Evolutionary conservation across 257 asterid species (phyloP).

Genomic region (Catharanthus roseus): DNA sequence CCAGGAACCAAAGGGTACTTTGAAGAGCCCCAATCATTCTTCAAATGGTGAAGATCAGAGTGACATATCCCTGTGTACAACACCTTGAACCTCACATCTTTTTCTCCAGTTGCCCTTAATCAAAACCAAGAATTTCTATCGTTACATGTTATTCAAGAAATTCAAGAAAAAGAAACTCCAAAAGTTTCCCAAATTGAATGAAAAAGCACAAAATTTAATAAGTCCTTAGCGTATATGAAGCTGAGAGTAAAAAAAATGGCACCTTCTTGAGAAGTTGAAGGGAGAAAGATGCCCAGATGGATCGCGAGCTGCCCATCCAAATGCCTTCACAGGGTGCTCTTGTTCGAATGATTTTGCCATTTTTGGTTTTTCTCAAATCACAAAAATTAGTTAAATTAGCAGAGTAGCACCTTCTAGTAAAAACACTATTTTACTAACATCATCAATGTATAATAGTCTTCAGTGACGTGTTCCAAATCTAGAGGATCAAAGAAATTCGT

Average conservation of each 20-base stretch:
- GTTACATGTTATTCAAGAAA: neutral
- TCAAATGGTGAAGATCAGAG: constrained; percentile 25
- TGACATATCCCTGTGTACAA: constrained; percentile 25
- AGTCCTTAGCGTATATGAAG: neutral
- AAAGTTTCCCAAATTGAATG: neutral
- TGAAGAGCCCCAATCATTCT: constrained; percentile 20
- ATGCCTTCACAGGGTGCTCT: constrained; percentile 17
- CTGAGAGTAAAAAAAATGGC: neutral
- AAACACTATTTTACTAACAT: too few relatives aligned
- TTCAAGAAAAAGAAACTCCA: neutral
- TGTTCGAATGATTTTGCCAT: constrained; percentile 14
- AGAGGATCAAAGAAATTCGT: too few relatives aligned
- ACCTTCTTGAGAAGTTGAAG: constrained; percentile 26
- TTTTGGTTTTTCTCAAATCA: neutral
- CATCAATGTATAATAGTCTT: too few relatives aligned
- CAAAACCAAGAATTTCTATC: neutral
- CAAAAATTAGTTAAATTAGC: too few relatives aligned
- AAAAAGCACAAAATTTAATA: neutral
- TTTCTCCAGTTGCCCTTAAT: constrained; percentile 22
- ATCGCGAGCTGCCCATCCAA: constrained; percentile 30
- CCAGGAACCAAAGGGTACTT: constrained; percentile 26
- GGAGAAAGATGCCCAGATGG: constrained; percentile 21
- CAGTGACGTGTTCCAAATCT: too few relatives aligned
- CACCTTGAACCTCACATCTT: constrained; percentile 26
- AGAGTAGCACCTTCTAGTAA: too few relatives aligned